Base-by-base conservation (phyloP, 257 asterid genomes). In the Solanum paucissectum region DNA sequence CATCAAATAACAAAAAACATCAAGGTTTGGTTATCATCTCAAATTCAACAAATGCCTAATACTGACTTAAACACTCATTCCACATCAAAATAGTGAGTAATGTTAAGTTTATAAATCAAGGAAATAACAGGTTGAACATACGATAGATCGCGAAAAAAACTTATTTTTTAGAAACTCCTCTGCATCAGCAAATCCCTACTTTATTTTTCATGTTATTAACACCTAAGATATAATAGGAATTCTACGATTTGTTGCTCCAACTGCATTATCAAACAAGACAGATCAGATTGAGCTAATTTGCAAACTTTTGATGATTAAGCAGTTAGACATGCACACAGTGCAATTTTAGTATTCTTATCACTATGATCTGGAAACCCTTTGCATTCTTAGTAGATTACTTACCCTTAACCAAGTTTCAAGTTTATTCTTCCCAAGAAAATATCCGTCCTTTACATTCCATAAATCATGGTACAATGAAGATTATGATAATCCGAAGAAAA, bases 201-300 rank as follows among this genome's bases (percentile, higher is more conserved):
- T 25, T 32, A 52, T 66, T 9, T 40, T 58, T 60, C 60, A 85
- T 52, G 37, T 64, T 25, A 49, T 84, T 52, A 37, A 12, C 42
- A 74, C 81, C 89, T 68, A 92, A 33, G 88, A 89, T 66, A 94
- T 83, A 75, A 52, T 8, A 12, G 99, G 98, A 83, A 94, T 62
- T 3, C 90, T 86, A 87, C 11, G 92, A 95, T 96, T 89, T 94
- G 95, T 81, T 92, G 92, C 91, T 95, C 99, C 82, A 96, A 89
- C 99, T 96, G 88, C 94, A 92, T 62, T 77, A 25, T 83, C 52
- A 25, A 83, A 10, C 58, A 2, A 34, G 2, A 49, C 14, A n/a
- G 3, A n/a, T 37, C 12, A 64, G 34, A 13, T 33, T 5, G 58
- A 38, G 12, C 55, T 11, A 13, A 37, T 75, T 21, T 74, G 32